Conservation (phyloP, 2,329 filamentous ascomycete species). For the Harringtonia lauricola region DNA sequence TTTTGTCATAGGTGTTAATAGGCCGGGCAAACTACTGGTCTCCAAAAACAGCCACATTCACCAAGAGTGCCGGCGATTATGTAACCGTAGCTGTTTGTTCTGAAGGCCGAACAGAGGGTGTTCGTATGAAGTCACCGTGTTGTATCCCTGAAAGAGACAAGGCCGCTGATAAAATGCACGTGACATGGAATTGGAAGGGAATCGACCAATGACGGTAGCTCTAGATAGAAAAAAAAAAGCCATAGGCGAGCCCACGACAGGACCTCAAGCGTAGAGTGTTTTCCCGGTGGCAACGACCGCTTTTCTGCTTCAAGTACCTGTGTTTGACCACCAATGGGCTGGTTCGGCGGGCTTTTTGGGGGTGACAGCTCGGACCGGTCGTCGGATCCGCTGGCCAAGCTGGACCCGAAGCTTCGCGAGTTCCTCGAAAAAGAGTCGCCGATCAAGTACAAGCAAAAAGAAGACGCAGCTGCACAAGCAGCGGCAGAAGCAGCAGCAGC, state of each 20-base stretch:
- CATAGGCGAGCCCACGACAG: not conserved
- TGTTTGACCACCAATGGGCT: constrained; percentile 35
- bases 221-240: too few relatives aligned
- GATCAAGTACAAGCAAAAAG: constrained; percentile 34
- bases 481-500: constrained; percentile 1
- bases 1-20: too few relatives aligned
- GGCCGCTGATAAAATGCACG: too few relatives aligned
- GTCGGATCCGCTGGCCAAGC: constrained; percentile 54
- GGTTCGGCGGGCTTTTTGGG: constrained; percentile 40
- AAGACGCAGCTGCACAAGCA: constrained; percentile 4
- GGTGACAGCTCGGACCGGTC: constrained; percentile 31
- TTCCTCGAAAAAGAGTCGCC: constrained; percentile 78
- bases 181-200: too few relatives aligned
- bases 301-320: not conserved
- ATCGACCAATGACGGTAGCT: too few relatives aligned
- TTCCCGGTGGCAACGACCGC: not conserved
- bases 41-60: too few relatives aligned
- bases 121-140: too few relatives aligned
- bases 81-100: too few relatives aligned
- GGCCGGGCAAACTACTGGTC: too few relatives aligned
- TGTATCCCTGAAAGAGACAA: too few relatives aligned
- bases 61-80: too few relatives aligned
- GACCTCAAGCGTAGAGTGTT: not conserved
- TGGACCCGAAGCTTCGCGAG: constrained; percentile 74
- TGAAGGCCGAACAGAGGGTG: too few relatives aligned